A percentile compares a stretch with the other conserved stretches of the same genome.
Conservation (phyloP, 2,329 filamentous ascomycete species). For the Alternaria solani region DNA sequence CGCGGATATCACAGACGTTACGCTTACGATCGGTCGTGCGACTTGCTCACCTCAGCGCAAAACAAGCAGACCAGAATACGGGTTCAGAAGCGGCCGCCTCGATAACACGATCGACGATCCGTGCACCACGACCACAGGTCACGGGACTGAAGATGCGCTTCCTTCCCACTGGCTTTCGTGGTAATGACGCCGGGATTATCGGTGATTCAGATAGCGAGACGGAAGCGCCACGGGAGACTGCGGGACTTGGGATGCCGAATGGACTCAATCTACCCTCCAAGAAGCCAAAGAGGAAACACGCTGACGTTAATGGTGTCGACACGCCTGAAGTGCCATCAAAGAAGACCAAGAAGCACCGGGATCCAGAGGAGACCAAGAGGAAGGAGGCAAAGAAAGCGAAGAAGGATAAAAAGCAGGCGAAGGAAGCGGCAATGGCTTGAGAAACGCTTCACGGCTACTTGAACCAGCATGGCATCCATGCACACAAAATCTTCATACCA, state of each 20-base stretch:
- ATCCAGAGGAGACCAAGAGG: constrained; percentile 45
- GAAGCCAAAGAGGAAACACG: constrained; percentile 53
- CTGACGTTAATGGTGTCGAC: constrained; percentile 41
- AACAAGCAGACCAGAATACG: constrained; percentile 52
- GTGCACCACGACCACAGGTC: constrained; percentile 69
- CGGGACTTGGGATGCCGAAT: constrained; percentile 36
- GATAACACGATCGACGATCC: constrained; percentile 59
- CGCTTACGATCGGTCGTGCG: constrained; percentile 71
- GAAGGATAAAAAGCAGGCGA: constrained; percentile 48
- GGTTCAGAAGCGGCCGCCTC: constrained; percentile 52
- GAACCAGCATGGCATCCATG: neutral
- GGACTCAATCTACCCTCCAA: constrained; percentile 33
- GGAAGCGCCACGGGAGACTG: constrained; percentile 47
- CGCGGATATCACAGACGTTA: constrained; percentile 64
- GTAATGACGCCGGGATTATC: constrained; percentile 53
- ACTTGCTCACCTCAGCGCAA: constrained; percentile 56
- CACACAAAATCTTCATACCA: neutral
- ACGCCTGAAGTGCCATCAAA: constrained; percentile 43
- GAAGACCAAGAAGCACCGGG: constrained; percentile 52
- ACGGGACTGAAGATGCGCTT: constrained; percentile 72
- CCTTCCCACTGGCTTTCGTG: constrained; percentile 68
- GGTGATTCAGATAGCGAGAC: constrained; percentile 54
- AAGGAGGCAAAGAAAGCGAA: constrained; percentile 50
- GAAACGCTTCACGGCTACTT: neutral
- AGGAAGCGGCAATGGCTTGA: constrained; percentile 35